phyloP scores from a whole-genome alignment of 2,329 filamentous ascomycete genomes.

The Xylariaceae sp. region DNA sequence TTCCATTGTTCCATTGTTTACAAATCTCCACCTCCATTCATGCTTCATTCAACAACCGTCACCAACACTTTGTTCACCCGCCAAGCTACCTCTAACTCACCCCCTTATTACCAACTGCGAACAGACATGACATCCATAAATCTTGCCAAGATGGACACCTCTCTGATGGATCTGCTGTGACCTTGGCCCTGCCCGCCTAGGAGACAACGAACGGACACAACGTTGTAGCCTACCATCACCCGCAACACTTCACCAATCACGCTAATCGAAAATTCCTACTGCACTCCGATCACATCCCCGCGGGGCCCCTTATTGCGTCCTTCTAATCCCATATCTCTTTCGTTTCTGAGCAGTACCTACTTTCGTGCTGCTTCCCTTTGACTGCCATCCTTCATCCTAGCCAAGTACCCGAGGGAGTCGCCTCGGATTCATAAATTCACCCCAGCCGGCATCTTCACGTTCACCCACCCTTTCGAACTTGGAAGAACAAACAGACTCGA shows the following conservation, averaged over 20 bases:
- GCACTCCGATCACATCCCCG: neutral
- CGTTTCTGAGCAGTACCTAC: neutral
- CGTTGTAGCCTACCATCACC: neutral
- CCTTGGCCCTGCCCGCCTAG: neutral
- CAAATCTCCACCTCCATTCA: neutral
- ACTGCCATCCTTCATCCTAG: neutral
- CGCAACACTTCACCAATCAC: neutral
- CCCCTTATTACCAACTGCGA: neutral
- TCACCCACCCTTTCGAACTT: neutral
- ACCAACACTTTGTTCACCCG: neutral
- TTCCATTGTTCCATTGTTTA: neutral
- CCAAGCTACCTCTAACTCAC: neutral
- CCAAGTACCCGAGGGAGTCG: neutral
- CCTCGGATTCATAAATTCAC: neutral
- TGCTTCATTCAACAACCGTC: neutral
- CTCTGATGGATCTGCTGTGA: conserved; percentile 14
- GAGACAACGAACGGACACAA: neutral
- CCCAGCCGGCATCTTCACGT: neutral
- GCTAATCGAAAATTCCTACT: neutral
- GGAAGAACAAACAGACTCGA: conserved; percentile 5
- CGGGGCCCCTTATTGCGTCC: neutral
- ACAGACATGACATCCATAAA: conserved; percentile 13
- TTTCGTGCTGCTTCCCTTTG: neutral
- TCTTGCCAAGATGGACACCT: conserved; percentile 15
- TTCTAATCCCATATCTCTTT: neutral